A percentile compares a stretch with the other conserved stretches of the same genome.
Conservation (phyloP, 257 asterid species). For the Sherardia arvensis region DNA sequence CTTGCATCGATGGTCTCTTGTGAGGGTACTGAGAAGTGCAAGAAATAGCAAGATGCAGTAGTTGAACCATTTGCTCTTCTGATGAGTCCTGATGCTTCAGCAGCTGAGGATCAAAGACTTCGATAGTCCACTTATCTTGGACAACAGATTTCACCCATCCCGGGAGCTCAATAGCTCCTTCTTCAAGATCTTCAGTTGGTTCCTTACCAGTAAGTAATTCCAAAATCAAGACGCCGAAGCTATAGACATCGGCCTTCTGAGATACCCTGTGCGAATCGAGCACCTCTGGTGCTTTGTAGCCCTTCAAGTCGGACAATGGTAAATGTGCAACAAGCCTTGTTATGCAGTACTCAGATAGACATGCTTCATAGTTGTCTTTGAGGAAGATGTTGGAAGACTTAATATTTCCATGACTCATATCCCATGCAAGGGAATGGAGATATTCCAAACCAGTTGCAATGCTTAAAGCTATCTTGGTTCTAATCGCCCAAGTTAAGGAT, state of each 20-base stretch:
- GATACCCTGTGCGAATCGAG: conserved; percentile 20
- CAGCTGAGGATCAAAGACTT: conserved; percentile 35
- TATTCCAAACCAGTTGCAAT: conserved; percentile 35
- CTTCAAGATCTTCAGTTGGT: conserved; percentile 19
- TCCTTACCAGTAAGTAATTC: conserved; percentile 39
- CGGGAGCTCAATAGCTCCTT: conserved; percentile 40
- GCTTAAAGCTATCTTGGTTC: conserved; percentile 34
- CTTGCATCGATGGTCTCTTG: conserved; percentile 34
- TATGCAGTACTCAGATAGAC: conserved; percentile 36
- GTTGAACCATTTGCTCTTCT: conserved; percentile 30
- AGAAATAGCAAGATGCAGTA: conserved; percentile 36
- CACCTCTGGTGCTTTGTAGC: conserved; percentile 52
- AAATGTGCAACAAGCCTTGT: conserved; percentile 29
- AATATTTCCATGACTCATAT: conserved; percentile 48
- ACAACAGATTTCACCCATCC: conserved; percentile 33
- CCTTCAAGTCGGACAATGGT: conserved; percentile 14
- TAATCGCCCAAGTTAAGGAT: conserved; percentile 26
- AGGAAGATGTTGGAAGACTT: conserved; percentile 52
- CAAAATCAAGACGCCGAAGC: conserved; percentile 40
- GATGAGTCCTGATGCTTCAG: conserved; percentile 7
- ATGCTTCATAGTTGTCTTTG: conserved; percentile 23
- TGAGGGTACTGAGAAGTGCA: conserved; percentile 33
- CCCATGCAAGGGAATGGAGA: conserved; percentile 36
- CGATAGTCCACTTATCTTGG: conserved; percentile 24
- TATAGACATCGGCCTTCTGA: conserved; percentile 43